phyloP scores from a whole-genome alignment of 345 rosid species.

The Ceriops decandra region DNA sequence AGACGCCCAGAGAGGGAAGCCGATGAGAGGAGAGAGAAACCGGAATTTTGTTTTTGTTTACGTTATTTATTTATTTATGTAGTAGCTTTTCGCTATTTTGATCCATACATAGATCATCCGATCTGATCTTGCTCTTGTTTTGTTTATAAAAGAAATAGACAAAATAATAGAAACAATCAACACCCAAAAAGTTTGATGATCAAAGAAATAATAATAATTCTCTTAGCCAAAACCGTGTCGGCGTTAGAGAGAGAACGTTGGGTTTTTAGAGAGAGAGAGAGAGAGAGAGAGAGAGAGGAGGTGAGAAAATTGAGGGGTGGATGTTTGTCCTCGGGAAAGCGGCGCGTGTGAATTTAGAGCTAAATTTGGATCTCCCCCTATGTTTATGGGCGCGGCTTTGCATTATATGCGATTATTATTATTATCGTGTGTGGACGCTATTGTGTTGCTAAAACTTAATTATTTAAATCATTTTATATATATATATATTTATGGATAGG shows the following conservation, averaged over 20 bases:
- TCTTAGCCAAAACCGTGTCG: slow-evolving; percentile 47
- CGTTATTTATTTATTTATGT: background rate
- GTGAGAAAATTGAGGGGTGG: background rate
- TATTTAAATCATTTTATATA: no score
- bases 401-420: background rate
- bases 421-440: background rate
- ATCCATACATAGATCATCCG: slow-evolving; percentile 29
- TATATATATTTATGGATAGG: no score
- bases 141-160: background rate
- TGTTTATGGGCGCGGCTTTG: slow-evolving; percentile 14
- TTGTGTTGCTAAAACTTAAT: background rate
- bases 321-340: slow-evolving; percentile 1
- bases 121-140: slow-evolving; percentile 17
- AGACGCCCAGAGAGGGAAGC: background rate
- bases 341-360: background rate
- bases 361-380: slow-evolving; percentile 19
- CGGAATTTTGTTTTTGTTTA: slow-evolving; percentile 9
- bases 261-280: slow-evolving; percentile 10
- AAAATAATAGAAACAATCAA: background rate
- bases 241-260: slow-evolving; percentile 9
- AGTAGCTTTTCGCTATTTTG: background rate
- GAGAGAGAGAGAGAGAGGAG: slow-evolving; percentile 1
- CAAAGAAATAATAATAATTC: background rate
- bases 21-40: slow-evolving; percentile 26
- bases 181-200: background rate